Evolutionary conservation across 768 basidiomycete species (phyloP), one percentile per base, ranked within the genome.

Genomic region (Holtermannia corniformis): DNA sequence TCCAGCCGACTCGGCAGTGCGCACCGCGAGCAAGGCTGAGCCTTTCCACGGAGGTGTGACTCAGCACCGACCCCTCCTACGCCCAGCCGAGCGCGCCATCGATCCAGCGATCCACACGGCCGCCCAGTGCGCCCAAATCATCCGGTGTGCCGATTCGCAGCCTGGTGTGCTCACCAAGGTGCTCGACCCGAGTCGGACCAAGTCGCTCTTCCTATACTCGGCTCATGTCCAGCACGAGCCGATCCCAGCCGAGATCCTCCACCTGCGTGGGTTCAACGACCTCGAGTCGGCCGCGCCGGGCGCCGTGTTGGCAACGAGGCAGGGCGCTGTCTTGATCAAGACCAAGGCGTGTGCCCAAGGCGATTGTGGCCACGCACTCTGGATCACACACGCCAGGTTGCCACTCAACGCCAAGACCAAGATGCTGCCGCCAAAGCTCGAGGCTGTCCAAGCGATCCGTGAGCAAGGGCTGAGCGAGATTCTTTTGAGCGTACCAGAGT

Each of bases 121-220:
- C 12, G 48, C 55, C 19, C 60, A 63, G 23, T 47, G 57, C n/a
- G 44, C 46, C 2, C 44, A 57, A 3, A 60, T 67, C 50, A 50
- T 67, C 42, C 47, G 55, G 16, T 58, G 60, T 19, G 54, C 55
- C 27, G 68, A 70, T 52, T 60, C 58, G 24, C 68, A 70, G 37
- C 65, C 68, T n/a, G 68, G 68, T 2, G 62, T 62, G 3, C 61
- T 62, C n/a, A n/a, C n/a, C n/a, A n/a, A n/a, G n/a, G n/a, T n/a
- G 51, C 37, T 64, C 12, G 27, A 54, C 24, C 53, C 58, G 14
- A 48, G 56, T 14, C 57, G 58, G 1, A 24, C 27, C 20, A 47
- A 58, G 13, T 44, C 54, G 10, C 24, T 70, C 22, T 67, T 70
- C 55, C 54, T 59, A 2, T 70, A 70, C 49, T 65, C 62, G 7